Base-by-base conservation (phyloP, 345 rosid species). In the Xanthoceras sorbifolium region DNA sequence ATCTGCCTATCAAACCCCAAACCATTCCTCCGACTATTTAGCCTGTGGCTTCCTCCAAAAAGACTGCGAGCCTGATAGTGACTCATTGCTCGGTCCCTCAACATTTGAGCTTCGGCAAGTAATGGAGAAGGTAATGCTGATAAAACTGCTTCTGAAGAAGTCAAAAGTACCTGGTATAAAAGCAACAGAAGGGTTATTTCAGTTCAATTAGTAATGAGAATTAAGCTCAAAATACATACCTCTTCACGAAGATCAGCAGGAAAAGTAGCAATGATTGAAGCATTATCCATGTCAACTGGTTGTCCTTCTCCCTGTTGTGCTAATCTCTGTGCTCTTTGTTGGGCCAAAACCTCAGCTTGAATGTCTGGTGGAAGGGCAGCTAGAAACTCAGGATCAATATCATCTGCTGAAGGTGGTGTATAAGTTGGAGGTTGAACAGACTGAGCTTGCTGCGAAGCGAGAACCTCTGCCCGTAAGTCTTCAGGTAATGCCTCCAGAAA, bases 341-440 rank as follows among this genome's bases (percentile, higher is more conserved):
- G 99, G 70, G 99, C 98, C 87, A 95, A 86, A 77, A 95, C 99
- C 83, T 95, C 99, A 77, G 99, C 93, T 82, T 95, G 99, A 69
- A 95, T 95, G 79, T 95, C 99, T 61, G 94, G 94, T n/a, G 99
- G 99, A 75, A 95, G 92, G 61, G 99, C 99, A 76, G 99, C 98
- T 83, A 95, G 85, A 83, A 95, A 95, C 84, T 95, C 98, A 23
- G 97, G 98, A 88, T 95, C 98, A 80, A 95, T 95, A 72, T 93
- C 97, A 66, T 93, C 97, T 69, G 89, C 96, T 42, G 98, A 79
- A 86, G 99, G 97, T 3, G 98, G 94, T 40, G 83, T 88, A 82
- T 90, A 93, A 72, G 89, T 78, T 78, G 98, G 97, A 84, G 93
- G 94, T 77, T 89, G 97, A 77, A 90, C 94, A 31, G 99, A 78